A percentile compares a stretch with the other conserved stretches of the same genome.
Conservation (phyloP, 352 stramenopile species). For the Aphanomyces astaci region DNA sequence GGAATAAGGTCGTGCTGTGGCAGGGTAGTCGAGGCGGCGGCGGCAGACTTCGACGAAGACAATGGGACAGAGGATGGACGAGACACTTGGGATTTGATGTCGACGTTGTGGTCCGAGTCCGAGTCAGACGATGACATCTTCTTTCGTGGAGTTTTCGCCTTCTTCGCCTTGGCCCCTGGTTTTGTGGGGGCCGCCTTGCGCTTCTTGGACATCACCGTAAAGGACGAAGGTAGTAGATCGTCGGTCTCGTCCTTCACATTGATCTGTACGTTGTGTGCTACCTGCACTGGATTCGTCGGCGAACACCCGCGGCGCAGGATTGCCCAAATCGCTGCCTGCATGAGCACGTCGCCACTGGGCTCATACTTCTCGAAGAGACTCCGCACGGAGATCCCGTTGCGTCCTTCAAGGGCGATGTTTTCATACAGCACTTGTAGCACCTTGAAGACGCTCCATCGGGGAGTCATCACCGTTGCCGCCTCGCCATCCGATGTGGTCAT, state of each 20-base stretch:
- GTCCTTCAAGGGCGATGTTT: conserved; percentile 69
- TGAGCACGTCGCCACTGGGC: conserved; percentile 33
- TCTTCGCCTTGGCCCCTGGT: not conserved
- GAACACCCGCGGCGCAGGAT: not conserved
- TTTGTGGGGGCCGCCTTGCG: conserved; percentile 1
- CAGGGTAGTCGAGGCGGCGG: not conserved
- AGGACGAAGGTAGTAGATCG: not conserved
- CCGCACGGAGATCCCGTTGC: conserved; percentile 52
- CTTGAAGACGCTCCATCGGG: conserved; percentile 2
- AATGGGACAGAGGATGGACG: not conserved
- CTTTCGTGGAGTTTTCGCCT: too few relatives aligned
- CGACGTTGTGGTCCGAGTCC: too few relatives aligned
- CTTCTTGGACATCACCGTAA: not conserved
- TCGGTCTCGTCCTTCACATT: not conserved
- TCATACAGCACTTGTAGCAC: conserved; percentile 29
- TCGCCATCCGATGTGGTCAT: not conserved
- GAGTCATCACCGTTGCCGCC: not conserved
- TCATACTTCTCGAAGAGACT: conserved; percentile 57
- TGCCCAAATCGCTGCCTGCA: not conserved
- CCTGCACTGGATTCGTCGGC: not conserved
- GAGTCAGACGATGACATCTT: conserved; percentile 3
- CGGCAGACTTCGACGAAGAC: not conserved
- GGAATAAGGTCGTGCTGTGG: conserved; percentile 29
- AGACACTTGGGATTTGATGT: too few relatives aligned
- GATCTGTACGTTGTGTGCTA: not conserved